Base-by-base conservation (phyloP, 768 basidiomycete genomes). In the Leccinum incarnatum region DNA sequence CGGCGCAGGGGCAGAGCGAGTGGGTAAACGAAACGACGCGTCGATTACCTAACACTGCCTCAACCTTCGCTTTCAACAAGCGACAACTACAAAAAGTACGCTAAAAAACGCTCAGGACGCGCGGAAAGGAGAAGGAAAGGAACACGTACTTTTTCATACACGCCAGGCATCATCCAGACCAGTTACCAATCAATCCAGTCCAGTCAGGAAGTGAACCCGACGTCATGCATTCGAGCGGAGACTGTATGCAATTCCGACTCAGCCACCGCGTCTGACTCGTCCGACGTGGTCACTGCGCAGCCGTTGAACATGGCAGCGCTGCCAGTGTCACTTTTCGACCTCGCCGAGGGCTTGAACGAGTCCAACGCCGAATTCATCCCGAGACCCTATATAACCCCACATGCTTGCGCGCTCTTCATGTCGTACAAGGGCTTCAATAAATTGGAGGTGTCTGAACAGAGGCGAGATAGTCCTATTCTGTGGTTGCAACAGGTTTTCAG, bases 21-120 rank as follows among this genome's bases (percentile, higher is more conserved):
- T 52, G 55, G 60, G 50, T 36, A 57, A 70, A 67, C 58, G 32
- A 52, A 63, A 58, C 68, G 60, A 72, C 69, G 69, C 69, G 70
- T 72, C 68, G 69, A 66, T 71, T 72, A 71, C 66, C 64, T 71
- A 71, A 71, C 60, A 47, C 27, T 15, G 17, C 53, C 37, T 17
- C 29, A 46, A 45, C 21, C n/a, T 34, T 7, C 29, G 19, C 25
- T 62, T 69, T 69, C 67, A 71, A 69, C 56, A 49, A 54, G 67
- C 69, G 69, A 71, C 67, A 8, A 19, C 10, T 17, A 19, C 25
- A 12, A 27, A 57, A 61, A 61, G 58, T 9, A 1, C 4, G 36
- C 19, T 4, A 58, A 64, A 67, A 50, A 60, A 57, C 49, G 51
- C 19, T 3, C 15, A 54, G 23, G 46, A 42, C 30, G 21, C 27